Evolutionary conservation across 2,329 filamentous ascomycete genomes (phyloP), one percentile per base, ranked within the genome.

Genomic region (Alternaria panax): DNA sequence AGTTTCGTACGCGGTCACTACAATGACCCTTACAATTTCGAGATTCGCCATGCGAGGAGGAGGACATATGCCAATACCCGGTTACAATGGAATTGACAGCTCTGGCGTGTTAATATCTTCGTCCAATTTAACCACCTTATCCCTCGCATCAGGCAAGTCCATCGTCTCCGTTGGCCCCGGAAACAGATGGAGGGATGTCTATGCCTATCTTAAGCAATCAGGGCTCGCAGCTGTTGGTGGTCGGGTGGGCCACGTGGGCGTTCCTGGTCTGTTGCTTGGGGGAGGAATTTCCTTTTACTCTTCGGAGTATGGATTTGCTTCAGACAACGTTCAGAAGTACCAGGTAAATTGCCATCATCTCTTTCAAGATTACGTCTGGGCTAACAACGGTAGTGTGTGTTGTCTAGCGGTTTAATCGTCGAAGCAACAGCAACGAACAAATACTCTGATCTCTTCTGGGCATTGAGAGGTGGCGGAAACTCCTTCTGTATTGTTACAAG

Each of bases 381-480:
- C 51, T 69, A n/a, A 66, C 27, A 18, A 5, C 5, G 14, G 8
- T 32, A 69, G 67, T 64, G 59, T n/a, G 64, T 78, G 5, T 62
- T 71, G 1, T 63, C 72, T 9, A 64, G 67, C 41, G 74, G 74
- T 3, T 50, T 57, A 1, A 60, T 74, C 20, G 51, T 62, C 1
- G 66, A 64, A 22, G 71, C 61, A 3, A 74, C 65, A 24, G 66
- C 65, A 2, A 57, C 60, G 3, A 67, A 62, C 27, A 32, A 54
- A 3, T 68, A 76, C 51, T 64, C 72, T 5, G 73, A 77, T 51
- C 66, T 77, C 7, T 76, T 69, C 59, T 77, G 73, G 74, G 73
- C 73, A 1, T 59, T 77, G 16, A 59, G 66, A 24, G 72, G 73
- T 9, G 70, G 70, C 20, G 66, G 70, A 8, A 70, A 67, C 36